Conservation (phyloP, 2,329 filamentous ascomycete species). For the Fonsecaea pugnacius region DNA sequence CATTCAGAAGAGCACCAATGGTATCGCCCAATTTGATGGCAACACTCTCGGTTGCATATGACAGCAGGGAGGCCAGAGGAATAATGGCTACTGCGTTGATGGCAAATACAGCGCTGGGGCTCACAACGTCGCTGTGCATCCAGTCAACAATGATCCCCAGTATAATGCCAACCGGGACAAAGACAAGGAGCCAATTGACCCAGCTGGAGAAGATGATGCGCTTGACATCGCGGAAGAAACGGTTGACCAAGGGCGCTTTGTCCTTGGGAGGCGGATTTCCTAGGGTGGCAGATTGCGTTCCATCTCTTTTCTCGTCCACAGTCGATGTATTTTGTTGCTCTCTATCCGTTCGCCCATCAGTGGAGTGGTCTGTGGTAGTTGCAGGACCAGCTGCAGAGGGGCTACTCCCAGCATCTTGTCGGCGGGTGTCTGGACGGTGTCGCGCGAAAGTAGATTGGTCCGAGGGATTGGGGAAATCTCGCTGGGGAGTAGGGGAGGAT, state of each 20-base stretch:
- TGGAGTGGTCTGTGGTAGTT: conserved; percentile 23
- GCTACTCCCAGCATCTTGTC: conserved; percentile 37
- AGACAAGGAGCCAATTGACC: conserved; percentile 51
- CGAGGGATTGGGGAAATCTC: conserved; percentile 23
- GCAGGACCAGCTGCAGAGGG: conserved; percentile 31
- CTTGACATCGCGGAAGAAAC: conserved; percentile 59
- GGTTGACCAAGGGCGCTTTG: conserved; percentile 51
- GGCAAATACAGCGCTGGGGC: conserved; percentile 69
- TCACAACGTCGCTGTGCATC: conserved; percentile 37
- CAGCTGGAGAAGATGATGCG: conserved; percentile 65
- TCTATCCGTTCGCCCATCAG: conserved; percentile 30
- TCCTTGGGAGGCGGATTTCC: conserved; percentile 36
- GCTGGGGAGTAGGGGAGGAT: conserved; percentile 28
- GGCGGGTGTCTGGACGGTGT: conserved; percentile 35
- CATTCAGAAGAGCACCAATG: conserved; percentile 72
- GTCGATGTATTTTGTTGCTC: conserved; percentile 44
- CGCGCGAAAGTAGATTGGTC: conserved; percentile 30
- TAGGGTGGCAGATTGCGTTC: conserved; percentile 60
- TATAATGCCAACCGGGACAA: conserved; percentile 49
- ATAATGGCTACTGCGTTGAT: conserved; percentile 78
- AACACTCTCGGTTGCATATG: conserved; percentile 75
- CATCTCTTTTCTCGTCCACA: conserved; percentile 54
- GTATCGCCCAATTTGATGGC: conserved; percentile 74
- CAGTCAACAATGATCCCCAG: conserved; percentile 43
- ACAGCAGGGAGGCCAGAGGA: conserved; percentile 72